Conservation (phyloP, 495 filamentous ascomycete species). For the Daldinia vernicosa region DNA sequence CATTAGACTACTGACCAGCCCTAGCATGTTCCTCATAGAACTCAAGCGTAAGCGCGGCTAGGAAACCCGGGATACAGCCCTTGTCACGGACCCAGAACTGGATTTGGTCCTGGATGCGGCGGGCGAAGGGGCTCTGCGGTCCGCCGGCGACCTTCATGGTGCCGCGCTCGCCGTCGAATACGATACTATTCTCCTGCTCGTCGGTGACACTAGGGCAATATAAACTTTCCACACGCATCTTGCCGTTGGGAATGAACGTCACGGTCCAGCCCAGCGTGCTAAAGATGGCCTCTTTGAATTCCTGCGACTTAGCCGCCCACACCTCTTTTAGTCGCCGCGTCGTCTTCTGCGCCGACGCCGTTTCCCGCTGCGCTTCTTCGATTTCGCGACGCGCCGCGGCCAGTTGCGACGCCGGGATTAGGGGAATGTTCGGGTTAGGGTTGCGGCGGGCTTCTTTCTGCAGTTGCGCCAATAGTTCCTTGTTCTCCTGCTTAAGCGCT, state of each 20-base stretch:
- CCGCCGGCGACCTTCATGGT: slow-evolving; percentile 98
- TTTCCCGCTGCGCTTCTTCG: slow-evolving; percentile 70
- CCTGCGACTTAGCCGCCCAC: slow-evolving; percentile 84
- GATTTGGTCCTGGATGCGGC: slow-evolving; percentile 81
- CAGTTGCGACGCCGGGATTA: slow-evolving; percentile 80
- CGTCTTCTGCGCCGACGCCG: slow-evolving; percentile 86
- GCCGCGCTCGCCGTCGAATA: slow-evolving; percentile 95
- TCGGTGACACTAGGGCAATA: slow-evolving; percentile 73
- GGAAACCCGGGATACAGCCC: slow-evolving; percentile 89
- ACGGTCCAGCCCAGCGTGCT: slow-evolving; percentile 90
- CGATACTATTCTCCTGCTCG: slow-evolving; percentile 86
- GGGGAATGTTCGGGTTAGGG: slow-evolving; percentile 47
- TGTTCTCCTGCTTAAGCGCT: slow-evolving; percentile 83
- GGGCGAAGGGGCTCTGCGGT: slow-evolving; percentile 83
- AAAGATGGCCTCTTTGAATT: slow-evolving; percentile 93
- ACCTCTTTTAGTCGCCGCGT: slow-evolving; percentile 87
- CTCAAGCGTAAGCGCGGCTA: slow-evolving; percentile 88
- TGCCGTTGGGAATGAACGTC: slow-evolving; percentile 91
- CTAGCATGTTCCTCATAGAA: slow-evolving; percentile 81
- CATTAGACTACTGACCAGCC: slow-evolving; percentile 19
- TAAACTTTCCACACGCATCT: slow-evolving; percentile 83
- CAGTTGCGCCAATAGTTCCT: slow-evolving; percentile 80
- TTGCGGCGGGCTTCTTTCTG: slow-evolving; percentile 55
- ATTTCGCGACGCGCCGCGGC: slow-evolving; percentile 77
- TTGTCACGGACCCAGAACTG: slow-evolving; percentile 93